Evolutionary conservation across 176 grass and related monocot species (phyloP), one percentile per base, ranked within the genome.

Genomic region (Urochloa ruziziensis): DNA sequence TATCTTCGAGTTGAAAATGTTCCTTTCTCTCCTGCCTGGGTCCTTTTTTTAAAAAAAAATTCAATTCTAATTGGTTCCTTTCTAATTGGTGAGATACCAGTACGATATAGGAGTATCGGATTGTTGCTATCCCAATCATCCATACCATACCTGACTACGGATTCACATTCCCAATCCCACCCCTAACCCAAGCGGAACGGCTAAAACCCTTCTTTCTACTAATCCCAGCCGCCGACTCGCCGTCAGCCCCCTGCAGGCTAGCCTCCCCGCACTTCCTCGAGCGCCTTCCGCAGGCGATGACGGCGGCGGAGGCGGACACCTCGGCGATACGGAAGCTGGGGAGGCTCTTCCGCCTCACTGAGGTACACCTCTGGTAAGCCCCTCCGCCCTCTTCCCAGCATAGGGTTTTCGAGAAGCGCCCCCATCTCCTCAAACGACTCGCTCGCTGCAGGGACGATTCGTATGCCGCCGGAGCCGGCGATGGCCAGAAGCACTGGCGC

Each of bases 371-470:
- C 34, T 91, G 91, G 96, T 95, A 81, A 82, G 52, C 67, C 35
- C 27, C 36, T 4, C 10, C 57, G 37, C 37, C 54, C 6, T 25
- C 44, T 39, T 7, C 64, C 19, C 24, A 19, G 29, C 7, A 14
- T 67, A 57, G 29, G 27, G 23, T 77, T 80, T 75, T 7, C 43
- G 28, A 5, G 17, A 10, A 48, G 57, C 8, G 34, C 6, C 37
- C 37, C 39, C 25, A 13, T 29, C 25, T n/a, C 3, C 23, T 42
- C 53, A 10, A 64, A 66, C 28, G 36, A 37, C 44, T 65, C 29
- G 62, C 60, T 87, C 76, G 8, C 74, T 86, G 77, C 89, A 98
- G 96, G 91, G 96, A 98, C 81, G 83, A 90, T 74, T 81, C 79
- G 43, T 88, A 77, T 51, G 70, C 65, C 6, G 63, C 61, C 15